Percentiles rank a stretch among this genome's conserved stretches.
Evolutionary conservation across 148 eudicot species (phyloP).

Genomic region (Rhododendron simsii): DNA sequence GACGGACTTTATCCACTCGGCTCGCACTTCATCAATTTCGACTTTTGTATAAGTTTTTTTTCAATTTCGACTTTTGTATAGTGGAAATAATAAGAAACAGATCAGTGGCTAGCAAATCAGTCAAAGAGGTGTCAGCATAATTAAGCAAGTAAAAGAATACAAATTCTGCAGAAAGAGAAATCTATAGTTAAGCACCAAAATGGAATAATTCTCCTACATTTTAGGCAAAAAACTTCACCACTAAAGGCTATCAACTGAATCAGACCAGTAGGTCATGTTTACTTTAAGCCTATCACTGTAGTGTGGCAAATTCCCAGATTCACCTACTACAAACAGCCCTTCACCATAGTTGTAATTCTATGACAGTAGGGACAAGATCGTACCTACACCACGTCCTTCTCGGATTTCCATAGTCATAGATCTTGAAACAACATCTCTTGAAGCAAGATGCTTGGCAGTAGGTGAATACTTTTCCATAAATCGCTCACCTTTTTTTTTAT

Average conservation of each 20-base stretch:
- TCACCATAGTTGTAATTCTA: no score
- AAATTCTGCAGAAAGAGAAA: not conserved
- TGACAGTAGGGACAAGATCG: no score
- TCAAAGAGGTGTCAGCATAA: not conserved
- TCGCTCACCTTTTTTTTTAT: constrained; percentile 19
- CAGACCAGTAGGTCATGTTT: not conserved
- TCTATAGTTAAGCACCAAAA: not conserved
- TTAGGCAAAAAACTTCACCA: not conserved
- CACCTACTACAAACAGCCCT: no score
- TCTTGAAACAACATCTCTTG: constrained; percentile 93
- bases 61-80: no score
- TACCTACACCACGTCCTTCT: no score
- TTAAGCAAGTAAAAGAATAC: not conserved
- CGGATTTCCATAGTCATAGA: constrained; percentile 98
- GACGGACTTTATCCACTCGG: no score
- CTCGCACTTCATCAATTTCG: no score
- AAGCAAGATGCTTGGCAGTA: constrained; percentile 98
- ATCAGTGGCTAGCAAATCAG: not conserved
- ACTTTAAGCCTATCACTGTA: no score
- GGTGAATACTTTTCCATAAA: constrained; percentile 99
- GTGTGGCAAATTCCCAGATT: no score
- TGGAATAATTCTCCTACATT: not conserved
- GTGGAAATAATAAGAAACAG: not conserved
- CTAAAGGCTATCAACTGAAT: not conserved
- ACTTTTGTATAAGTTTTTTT: no score